These are phyloP conservation scores for Lipomyces yamadae DNA, from an alignment of 805 yeast species.

Conservation along the genomic window DNA sequence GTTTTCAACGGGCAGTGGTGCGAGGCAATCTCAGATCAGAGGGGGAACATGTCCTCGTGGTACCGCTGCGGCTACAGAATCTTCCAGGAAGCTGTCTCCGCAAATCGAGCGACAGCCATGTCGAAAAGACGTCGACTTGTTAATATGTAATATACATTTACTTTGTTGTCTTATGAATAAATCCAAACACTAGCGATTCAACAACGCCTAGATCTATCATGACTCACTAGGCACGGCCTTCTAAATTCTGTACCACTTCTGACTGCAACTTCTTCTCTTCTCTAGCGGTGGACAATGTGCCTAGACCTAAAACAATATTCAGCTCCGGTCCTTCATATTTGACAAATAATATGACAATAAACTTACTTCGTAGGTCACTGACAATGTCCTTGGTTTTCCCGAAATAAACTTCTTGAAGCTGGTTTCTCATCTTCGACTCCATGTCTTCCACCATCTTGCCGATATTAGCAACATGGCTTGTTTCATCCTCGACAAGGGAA, in stretches of 20 bases:
- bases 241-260: slow-evolving; percentile 50
- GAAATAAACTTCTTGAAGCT: slow-evolving; percentile 91
- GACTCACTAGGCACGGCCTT: slow-evolving; percentile 14
- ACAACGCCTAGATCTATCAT: background rate
- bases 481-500: slow-evolving; percentile 53
- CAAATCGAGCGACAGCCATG: background rate
- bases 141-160: background rate
- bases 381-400: slow-evolving; percentile 91
- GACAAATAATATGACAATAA: background rate
- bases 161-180: background rate
- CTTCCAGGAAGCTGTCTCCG: too few species aligned
- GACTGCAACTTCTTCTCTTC: slow-evolving; percentile 51
- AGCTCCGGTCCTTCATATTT: background rate
- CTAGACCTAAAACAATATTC: slow-evolving; percentile 35
- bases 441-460: slow-evolving; percentile 87
- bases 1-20: too few species aligned
- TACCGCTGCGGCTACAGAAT: too few species aligned
- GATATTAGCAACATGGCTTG: slow-evolving; percentile 80
- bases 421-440: slow-evolving; percentile 82
- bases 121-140: background rate
- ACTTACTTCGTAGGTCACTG: slow-evolving; percentile 62
- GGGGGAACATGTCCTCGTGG: too few species aligned
- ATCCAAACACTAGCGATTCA: background rate
- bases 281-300: slow-evolving; percentile 46
- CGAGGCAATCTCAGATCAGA: too few species aligned